Base-by-base conservation (phyloP, 2,329 filamentous ascomycete species). In the Aspergillus neoniger region DNA sequence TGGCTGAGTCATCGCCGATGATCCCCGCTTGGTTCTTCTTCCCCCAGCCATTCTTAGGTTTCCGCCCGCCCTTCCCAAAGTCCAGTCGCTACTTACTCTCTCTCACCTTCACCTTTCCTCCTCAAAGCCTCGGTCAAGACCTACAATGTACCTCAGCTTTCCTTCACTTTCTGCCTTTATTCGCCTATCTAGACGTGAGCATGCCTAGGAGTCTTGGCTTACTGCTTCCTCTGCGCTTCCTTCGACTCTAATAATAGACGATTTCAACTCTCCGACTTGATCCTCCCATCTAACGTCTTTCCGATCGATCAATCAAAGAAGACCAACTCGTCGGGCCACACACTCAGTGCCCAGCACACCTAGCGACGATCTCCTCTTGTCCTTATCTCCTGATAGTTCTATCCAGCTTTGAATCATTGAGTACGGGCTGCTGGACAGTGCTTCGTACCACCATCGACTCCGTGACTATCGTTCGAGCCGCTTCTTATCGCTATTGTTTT, bases 371-470 rank as follows among this genome's bases (percentile, higher is more conserved):
- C 32, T 36, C 39, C 14, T 49, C 53, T 55, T 53, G 38, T 54
- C 52, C 53, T 55, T 53, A 30, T 54, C 52, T 59, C 55, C 30
- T 59, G 55, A 49, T 54, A 59, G 53, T 36, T 65, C 58, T 63
- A 66, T 30, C 44, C 23, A 23, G 66, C 68, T 65, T 72, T 69
- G 61, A 62, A 63, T 60, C 63, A 58, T 67, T 60, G 67, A 65
- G 67, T 70, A 67, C 66, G 65, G 70, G 68, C 72, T 74, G 71
- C 70, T 74, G 70, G 69, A 66, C 71, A 72, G 69, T 70, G 65
- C 68, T 67, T 62, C n/a, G 25, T 55, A 55, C n/a, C 66, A 65
- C 66, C 61, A 49, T n/a, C 58, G 61, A 60, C 61, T 66, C 63
- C 63, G 54, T 55, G 28, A 50, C 55, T 60, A 44, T 54, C 32